Conservation (phyloP, 2,329 filamentous ascomycete species). For the Nannizziopsis barbatae region DNA sequence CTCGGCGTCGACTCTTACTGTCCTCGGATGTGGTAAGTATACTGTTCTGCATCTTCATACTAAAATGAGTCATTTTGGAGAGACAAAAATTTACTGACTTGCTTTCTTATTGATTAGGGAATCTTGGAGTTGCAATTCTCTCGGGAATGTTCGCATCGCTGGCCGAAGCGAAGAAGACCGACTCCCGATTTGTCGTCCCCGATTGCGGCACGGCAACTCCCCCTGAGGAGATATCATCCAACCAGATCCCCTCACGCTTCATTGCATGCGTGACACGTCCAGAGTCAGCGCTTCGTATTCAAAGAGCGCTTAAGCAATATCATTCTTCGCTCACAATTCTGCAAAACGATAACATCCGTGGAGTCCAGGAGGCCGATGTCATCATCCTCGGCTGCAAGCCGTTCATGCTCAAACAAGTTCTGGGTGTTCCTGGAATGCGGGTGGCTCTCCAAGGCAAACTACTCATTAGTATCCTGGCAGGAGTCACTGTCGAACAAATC, state of each 20-base stretch:
- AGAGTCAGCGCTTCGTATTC: constrained; percentile 59
- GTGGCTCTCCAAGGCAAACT: constrained; percentile 68
- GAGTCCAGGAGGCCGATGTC: constrained; percentile 58
- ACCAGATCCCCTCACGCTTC: constrained; percentile 59
- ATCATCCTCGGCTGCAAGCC: constrained; percentile 74
- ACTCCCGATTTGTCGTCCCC: constrained; percentile 20
- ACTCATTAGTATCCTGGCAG: constrained; percentile 69
- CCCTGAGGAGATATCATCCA: constrained; percentile 35
- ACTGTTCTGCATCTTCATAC: no score
- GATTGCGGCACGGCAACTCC: constrained; percentile 32
- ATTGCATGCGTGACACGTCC: constrained; percentile 66
- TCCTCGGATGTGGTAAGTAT: constrained; percentile 62
- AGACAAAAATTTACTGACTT: constrained; percentile 2
- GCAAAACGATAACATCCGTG: constrained; percentile 59
- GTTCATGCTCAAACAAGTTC: constrained; percentile 57
- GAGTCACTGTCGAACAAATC: constrained; percentile 60
- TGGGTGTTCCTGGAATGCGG: constrained; percentile 56
- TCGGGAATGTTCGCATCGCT: constrained; percentile 67
- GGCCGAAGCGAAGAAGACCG: constrained; percentile 37
- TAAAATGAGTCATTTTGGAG: neutral
- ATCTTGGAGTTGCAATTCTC: constrained; percentile 76
- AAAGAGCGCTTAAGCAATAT: constrained; percentile 53
- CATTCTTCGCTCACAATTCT: constrained; percentile 53
- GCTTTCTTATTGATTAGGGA: constrained; percentile 42
- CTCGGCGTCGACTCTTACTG: constrained; percentile 53